Base-by-base conservation (phyloP, 1,284 basidiomycete genomes). In the Thecaphora thlaspeos region DNA sequence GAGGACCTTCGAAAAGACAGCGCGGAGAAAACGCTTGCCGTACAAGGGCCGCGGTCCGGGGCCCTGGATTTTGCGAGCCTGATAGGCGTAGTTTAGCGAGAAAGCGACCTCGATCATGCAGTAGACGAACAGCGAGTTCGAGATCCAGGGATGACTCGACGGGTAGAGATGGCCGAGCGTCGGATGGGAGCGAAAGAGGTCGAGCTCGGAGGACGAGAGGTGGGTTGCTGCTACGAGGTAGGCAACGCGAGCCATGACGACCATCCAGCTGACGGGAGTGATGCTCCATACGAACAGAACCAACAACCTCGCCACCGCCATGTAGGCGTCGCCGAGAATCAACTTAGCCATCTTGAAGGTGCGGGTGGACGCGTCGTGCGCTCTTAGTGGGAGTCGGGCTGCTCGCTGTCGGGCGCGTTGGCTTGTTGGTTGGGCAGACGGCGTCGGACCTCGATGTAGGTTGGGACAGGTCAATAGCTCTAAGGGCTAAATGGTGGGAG, bases 41-140 rank as follows among this genome's bases (percentile, higher is more conserved):
- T 63, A 61, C 17, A 62, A 40, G 2, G 63, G 61, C 18, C 47
- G n/a, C 10, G 61, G 61, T 17, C 64, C 55, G 8, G 69, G 54
- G 11, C 42, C 43, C 30, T 76, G 73, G 17, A 76, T 58, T 12
- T 28, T 19, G 12, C 51, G 43, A 0, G 32, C 48, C 0, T 68
- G 62, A 32, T 59, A 46, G 38, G 43, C 48, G 40, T 75, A 59
- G 51, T 69, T 72, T n/a, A 75, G 36, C n/a, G 73, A 73, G 51
- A 76, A 76, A 10, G 43, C 41, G 2, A 46, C 54, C 41, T 76
- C 73, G 12, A 56, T 11, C 2, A 48, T 34, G 26, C 55, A 55
- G 42, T 61, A 75, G 18, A 39, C 15, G 46, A 68, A 65, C 22
- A 61, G 47, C n/a, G 36, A 21, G 19, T 30, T 50, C 22, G 51